These are phyloP conservation scores for Fusarium sp. DNA, from an alignment of 2,329 filamentous ascomycete species.

Conservation along the genomic window DNA sequence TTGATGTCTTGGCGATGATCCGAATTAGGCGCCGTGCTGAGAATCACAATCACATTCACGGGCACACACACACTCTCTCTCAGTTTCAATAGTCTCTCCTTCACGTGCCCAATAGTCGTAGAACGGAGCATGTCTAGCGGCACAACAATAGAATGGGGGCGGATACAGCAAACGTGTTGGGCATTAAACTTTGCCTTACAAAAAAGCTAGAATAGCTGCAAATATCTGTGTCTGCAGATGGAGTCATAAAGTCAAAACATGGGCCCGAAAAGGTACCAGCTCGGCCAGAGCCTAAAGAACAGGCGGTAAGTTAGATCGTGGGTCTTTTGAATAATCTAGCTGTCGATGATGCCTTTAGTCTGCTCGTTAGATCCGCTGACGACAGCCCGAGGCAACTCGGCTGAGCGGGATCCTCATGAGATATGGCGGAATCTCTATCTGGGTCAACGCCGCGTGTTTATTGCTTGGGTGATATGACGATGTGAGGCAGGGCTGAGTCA, in stretches of 20 bases:
- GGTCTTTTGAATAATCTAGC: not conserved
- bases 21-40: slow-evolving; percentile 27
- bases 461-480: slow-evolving; percentile 15
- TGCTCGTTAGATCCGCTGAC: not conserved
- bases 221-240: not conserved
- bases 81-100: not conserved
- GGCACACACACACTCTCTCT: not conserved
- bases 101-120: slow-evolving; percentile 1
- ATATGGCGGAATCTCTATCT: slow-evolving; percentile 8
- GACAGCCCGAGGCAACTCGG: slow-evolving; percentile 3
- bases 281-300: slow-evolving; percentile 2
- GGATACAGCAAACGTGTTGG: not conserved
- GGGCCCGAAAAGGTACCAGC: not conserved
- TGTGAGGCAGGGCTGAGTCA: slow-evolving; percentile 37
- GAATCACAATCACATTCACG: slow-evolving; percentile 13
- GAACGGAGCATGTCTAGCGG: not conserved
- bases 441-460: not conserved
- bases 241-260: slow-evolving; percentile 24
- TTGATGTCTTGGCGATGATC: slow-evolving; percentile 29
- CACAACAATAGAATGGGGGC: slow-evolving; percentile 5
- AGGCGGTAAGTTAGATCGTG: slow-evolving; percentile 16
- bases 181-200: not conserved
- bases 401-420: slow-evolving; percentile 2
- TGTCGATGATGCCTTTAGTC: slow-evolving; percentile 1
- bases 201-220: slow-evolving; percentile 8